Conservation (phyloP, 2,329 filamentous ascomycete species). For the Blastomyces silverae region DNA sequence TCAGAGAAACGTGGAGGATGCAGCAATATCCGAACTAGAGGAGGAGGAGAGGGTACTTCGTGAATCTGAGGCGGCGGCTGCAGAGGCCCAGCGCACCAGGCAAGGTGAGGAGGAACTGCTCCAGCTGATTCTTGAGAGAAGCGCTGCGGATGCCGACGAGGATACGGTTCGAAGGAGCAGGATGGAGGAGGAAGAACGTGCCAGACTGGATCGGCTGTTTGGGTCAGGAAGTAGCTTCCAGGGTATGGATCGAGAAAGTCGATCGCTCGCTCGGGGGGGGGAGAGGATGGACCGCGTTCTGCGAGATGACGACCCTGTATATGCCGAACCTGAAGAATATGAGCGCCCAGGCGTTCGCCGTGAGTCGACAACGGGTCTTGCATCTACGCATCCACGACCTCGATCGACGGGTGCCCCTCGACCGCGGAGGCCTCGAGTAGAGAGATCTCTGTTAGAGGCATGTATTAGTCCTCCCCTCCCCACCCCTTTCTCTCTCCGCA, state of each 20-base stretch:
- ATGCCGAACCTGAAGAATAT: background rate
- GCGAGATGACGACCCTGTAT: background rate
- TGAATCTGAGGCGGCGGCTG: conserved; percentile 17
- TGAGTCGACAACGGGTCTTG: background rate
- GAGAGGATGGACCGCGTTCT: background rate
- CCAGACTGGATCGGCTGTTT: conserved; percentile 18
- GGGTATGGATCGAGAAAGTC: background rate
- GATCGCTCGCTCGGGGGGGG: background rate
- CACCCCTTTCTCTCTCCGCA: too few relatives aligned
- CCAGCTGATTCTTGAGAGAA: conserved; percentile 12
- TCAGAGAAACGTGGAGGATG: conserved; percentile 13
- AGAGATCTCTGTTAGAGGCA: background rate
- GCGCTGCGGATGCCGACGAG: conserved; percentile 15
- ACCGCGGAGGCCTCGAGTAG: background rate
- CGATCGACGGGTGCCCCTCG: background rate
- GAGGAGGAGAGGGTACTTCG: conserved; percentile 11
- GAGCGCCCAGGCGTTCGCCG: background rate
- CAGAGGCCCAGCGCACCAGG: background rate
- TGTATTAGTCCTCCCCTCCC: background rate
- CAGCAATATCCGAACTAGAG: background rate
- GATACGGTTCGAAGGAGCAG: conserved; percentile 8
- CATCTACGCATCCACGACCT: background rate
- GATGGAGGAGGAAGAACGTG: conserved; percentile 12
- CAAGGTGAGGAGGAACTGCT: conserved; percentile 13
- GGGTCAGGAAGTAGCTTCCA: conserved; percentile 6